Base-by-base conservation (phyloP, 805 yeast species). In the Metschnikowia corniflorae region DNA sequence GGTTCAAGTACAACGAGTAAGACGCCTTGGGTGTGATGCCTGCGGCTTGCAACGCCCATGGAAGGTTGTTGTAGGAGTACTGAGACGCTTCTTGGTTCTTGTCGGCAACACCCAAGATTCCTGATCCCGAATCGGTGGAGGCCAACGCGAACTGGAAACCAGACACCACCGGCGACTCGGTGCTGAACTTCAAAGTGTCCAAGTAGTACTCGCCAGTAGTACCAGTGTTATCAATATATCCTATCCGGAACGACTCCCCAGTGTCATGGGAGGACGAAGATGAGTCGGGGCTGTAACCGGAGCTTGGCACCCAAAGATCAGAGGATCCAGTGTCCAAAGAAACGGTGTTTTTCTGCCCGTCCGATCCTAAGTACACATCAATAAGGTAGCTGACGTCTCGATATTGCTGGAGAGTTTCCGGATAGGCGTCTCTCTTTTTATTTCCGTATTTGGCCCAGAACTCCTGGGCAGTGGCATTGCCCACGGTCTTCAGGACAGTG, bases 1-100 rank as follows among this genome's bases (percentile, higher is more conserved):
- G 58, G 46, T 77, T 73, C 55, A 85, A 65, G 49, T 64, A 82
- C 38, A 85, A 61, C 0, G 89, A 82, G 54, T 80, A 85, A 0
- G 75, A 75, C 28, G 68, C 67, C 31, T 71, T 69, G 28, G 69
- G 48, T 37, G 78, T 82, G 28, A 74, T 47, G 0, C 88, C 89
- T 35, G 74, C 73, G 20, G 63, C 52, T 31, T 70, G 77, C 65
- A 86, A 58, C 40, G 71, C 71, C 39, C 67, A 46, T 0, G 95
- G 95, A 40, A 86, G 62, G 57, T 86, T 86, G 34, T 44, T 22
- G 30, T 44, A 43, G 8, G 10, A 10, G 15, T 25, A 20, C 8
- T 21, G 7, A 5, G 37, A 10, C 12, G 42, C 27, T 20, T 33
- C 40, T 19, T 25, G 37, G 36, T 40, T 31, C 20, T 23, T 31